These are phyloP conservation scores for Fusarium circinatum DNA, from an alignment of 2,329 filamentous ascomycete genomes.

Conservation along the genomic window DNA sequence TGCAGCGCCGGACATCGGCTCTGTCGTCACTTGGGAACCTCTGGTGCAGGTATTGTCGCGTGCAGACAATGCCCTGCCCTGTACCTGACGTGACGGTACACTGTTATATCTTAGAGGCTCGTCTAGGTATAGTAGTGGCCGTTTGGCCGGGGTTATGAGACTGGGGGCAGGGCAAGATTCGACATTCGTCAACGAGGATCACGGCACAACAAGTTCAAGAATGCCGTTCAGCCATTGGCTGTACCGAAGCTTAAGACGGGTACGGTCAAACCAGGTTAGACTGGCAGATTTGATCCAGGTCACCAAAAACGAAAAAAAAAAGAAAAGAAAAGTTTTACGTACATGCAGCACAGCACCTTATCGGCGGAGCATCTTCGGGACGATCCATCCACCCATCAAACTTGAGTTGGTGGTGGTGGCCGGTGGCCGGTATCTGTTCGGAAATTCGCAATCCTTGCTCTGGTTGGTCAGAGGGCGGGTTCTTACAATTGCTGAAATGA, in stretches of 20 bases:
- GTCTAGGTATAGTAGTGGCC: conserved; percentile 35
- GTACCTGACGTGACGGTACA: conserved; percentile 35
- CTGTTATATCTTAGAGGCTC: conserved; percentile 26
- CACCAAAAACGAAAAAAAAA: conserved; percentile 16
- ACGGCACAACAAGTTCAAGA: conserved; percentile 25
- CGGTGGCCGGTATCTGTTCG: conserved; percentile 27
- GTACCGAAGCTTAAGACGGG: conserved; percentile 17
- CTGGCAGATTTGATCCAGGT: conserved; percentile 14
- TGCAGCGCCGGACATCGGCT: conserved; percentile 41
- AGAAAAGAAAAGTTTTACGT: conserved; percentile 35
- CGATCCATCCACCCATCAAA: conserved; percentile 22
- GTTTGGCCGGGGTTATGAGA: conserved; percentile 36
- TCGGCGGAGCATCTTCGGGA: conserved; percentile 44
- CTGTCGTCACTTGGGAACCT: conserved; percentile 30
- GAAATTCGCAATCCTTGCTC: conserved; percentile 28
- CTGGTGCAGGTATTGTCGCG: conserved; percentile 31
- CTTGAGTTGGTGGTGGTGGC: neutral
- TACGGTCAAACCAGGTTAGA: conserved; percentile 16
- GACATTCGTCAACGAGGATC: conserved; percentile 28
- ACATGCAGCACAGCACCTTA: conserved; percentile 26
- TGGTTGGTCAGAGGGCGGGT: neutral
- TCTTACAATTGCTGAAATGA: conserved; percentile 1
- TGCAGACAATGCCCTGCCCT: conserved; percentile 25
- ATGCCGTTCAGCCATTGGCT: conserved; percentile 28
- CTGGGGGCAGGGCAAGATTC: conserved; percentile 29